Base-by-base conservation (phyloP, 495 filamentous ascomycete genomes). In the Penicillium tannophilum region DNA sequence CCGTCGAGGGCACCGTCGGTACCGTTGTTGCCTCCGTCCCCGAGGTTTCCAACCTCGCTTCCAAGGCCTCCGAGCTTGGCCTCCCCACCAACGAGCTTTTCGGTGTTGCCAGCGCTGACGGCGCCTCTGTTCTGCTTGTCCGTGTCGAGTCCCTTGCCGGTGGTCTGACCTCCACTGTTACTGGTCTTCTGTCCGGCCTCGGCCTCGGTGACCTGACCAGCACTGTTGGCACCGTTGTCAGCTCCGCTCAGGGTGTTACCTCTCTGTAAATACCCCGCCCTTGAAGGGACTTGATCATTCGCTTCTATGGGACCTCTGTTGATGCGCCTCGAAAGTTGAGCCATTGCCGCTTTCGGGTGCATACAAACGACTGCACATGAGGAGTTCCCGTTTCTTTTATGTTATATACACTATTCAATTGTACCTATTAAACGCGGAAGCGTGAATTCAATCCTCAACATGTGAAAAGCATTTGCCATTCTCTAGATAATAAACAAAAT, bases 361-460 rank as follows among this genome's bases (percentile, higher is more conserved):
- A 56, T 43, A 44, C 55, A 61, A 58, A 60, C 56, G 53, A 65
- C 48, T 56, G 58, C 54, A 63, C 66, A 66, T 56, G 58, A 61
- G 55, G 58, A 59, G 55, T 63, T 61, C 60, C 66, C 57, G 31
- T 54, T 57, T 49, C 45, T 52, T 45, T 35, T 52, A 57, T 17
- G 11, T 58, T 16, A 36, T 43, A 52, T 50, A 50, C 16, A 41
- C 9, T 44, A 62, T 61, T 61, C 54, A 44, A 42, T 35, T 65
- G 60, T 65, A 68, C 58, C 55, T 56, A 63, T 52, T 63, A 60
- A 55, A 65, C 48, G 50, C 56, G 57, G 58, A 54, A 64, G 62
- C 54, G 52, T 54, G 26, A 28, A 47, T 60, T 30, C 36, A 33
- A 51, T 50, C 47, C 26, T 62, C 24, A 23, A 39, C 44, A 39